phyloP scores from a whole-genome alignment of 495 filamentous ascomycete genomes.

The Neurospora intermedia region DNA sequence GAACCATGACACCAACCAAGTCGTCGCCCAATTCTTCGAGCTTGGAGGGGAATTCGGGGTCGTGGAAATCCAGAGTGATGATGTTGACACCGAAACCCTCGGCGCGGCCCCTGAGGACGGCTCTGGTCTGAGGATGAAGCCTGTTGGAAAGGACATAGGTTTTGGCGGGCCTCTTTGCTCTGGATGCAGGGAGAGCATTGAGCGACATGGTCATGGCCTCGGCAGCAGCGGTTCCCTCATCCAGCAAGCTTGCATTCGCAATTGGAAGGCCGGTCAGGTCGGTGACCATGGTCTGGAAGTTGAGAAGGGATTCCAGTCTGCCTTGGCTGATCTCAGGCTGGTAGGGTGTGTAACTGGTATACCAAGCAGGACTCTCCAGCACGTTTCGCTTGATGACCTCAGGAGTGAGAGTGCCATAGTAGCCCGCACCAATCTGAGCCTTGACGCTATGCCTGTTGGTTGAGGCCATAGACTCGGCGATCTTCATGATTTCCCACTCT shows the following conservation, averaged over 20 bases:
- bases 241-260: constrained; percentile 86
- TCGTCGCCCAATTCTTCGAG: constrained; percentile 70
- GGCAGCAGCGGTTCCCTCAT: constrained; percentile 89
- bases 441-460: constrained; percentile 49
- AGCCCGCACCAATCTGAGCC: constrained; percentile 79
- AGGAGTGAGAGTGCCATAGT: constrained; percentile 76
- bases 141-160: constrained; percentile 74
- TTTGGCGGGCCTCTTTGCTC: constrained; percentile 66
- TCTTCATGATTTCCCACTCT: constrained; percentile 27
- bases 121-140: constrained; percentile 82
- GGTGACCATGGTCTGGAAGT: constrained; percentile 91
- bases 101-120: constrained; percentile 79
- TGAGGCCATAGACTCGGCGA: constrained; percentile 52
- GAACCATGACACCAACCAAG: constrained; percentile 81
- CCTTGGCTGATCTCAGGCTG: constrained; percentile 98
- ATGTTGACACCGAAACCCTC: constrained; percentile 87
- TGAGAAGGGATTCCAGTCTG: constrained; percentile 82
- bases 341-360: constrained; percentile 97
- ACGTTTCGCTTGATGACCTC: constrained; percentile 93
- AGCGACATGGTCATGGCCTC: constrained; percentile 96
- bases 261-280: constrained; percentile 86
- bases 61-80: constrained; percentile 57
- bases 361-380: constrained; percentile 91
- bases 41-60: constrained; percentile 42
- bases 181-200: constrained; percentile 58